Base-by-base conservation (phyloP, 768 basidiomycete genomes). In the Boletus vinaceobasis region DNA sequence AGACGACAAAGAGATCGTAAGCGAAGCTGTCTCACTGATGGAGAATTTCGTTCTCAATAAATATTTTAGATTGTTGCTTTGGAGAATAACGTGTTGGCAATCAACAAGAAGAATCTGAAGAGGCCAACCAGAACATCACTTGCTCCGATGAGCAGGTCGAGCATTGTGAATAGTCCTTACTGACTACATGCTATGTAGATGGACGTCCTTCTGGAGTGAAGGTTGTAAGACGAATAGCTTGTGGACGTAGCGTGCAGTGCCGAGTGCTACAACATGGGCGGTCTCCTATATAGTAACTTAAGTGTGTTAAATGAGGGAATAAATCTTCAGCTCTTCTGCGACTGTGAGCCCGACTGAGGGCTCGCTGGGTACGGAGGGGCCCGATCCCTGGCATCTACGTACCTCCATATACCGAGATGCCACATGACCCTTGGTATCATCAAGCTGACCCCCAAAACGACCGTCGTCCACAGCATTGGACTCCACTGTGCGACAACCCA, bases 1-100 rank as follows among this genome's bases (percentile, higher is more conserved):
- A 14, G 92, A 96, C 64, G 95, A 98, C 73, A 90, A 93, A 66
- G 88, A 98, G 68, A 98, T 99, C 67, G 93, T 93, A 63, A 65
- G 90, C 36, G 17, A 26, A 49, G 43, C n/a, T 15, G 7, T 14
- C 2, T 21, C 39, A 5, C 19, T 11, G 39, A 23, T 9, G n/a
- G 32, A 17, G 11, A 33, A 32, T 43, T 44, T 27, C 21, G 29
- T 55, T 60, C 54, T 58, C n/a, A 43, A 27, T 29, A 44, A 36
- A 57, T 5, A 36, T 47, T 48, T n/a, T 65, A 95, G 92, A 90
- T 99, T 64, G 96, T 98, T 52, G 96, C 97, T 7, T 74, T 98
- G 57, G 85, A 91, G 69, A 92, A 98, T 72, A 88, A 99, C 64
- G 94, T 99, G 32, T 75, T 98, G 53, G 87, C 90, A 56, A 80